phyloP scores from a whole-genome alignment of 768 basidiomycete genomes.

The Psilocybe subaeruginosa region DNA sequence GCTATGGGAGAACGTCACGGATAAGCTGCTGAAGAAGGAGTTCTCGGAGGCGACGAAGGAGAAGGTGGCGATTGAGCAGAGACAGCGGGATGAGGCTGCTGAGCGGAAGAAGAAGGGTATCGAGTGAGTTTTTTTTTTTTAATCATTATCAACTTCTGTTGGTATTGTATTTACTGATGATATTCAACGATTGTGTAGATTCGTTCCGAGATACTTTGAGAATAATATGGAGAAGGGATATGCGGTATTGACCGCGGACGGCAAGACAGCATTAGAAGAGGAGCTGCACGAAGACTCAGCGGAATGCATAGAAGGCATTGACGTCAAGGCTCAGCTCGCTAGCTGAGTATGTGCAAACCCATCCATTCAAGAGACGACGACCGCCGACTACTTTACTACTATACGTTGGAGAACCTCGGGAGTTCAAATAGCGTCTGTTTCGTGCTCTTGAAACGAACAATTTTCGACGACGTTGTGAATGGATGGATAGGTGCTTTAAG shows the following conservation, averaged over 20 bases:
- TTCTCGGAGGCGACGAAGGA: constrained; percentile 89
- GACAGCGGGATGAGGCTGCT: constrained; percentile 85
- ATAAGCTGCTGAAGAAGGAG: constrained; percentile 76
- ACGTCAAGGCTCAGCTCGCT: constrained; percentile 14
- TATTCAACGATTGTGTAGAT: constrained; percentile 41
- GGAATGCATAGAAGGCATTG: constrained; percentile 3
- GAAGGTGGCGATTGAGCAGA: constrained; percentile 93
- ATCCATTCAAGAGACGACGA: neutral
- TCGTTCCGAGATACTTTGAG: constrained; percentile 78
- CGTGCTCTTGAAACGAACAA: too few species aligned
- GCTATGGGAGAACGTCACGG: constrained; percentile 88
- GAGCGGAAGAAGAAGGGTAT: constrained; percentile 82
- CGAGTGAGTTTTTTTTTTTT: constrained; percentile 61
- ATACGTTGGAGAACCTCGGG: too few species aligned
- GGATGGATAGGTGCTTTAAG: too few species aligned
- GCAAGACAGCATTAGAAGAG: constrained; percentile 72
- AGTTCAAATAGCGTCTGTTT: too few species aligned
- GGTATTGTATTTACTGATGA: constrained; percentile 18
- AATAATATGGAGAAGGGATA: constrained; percentile 66
- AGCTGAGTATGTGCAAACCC: neutral
- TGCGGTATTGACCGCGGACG: constrained; percentile 69
- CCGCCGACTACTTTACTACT: too few species aligned
- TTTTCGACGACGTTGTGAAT: too few species aligned
- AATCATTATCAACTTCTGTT: neutral
- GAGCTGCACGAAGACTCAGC: constrained; percentile 53